Evolutionary conservation across 2,329 filamentous ascomycete species (phyloP).

Genomic region (Epichloe coenophiala): DNA sequence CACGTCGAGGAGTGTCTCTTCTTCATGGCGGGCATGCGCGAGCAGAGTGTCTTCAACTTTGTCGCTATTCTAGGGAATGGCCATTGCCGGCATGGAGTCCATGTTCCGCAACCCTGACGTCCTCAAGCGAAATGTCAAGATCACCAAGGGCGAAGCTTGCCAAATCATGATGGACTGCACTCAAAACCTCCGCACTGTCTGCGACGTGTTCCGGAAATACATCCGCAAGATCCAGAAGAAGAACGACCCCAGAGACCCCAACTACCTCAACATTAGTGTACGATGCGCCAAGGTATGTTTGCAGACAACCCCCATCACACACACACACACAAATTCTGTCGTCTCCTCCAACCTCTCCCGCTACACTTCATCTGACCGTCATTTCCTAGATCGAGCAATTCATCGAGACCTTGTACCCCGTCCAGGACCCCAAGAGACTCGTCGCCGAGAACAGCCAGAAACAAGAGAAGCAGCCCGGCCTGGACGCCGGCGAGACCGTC

Average conservation of each 20-base stretch:
- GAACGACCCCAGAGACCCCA: conserved; percentile 87
- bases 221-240: conserved; percentile 75
- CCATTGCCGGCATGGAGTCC: conserved; percentile 83
- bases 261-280: conserved; percentile 82
- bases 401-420: conserved; percentile 85
- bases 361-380: neutral
- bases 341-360: too few species aligned
- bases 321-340: too few species aligned
- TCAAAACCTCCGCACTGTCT: conserved; percentile 73
- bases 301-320: too few species aligned
- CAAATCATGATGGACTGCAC: conserved; percentile 84
- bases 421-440: conserved; percentile 56
- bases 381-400: conserved; percentile 70
- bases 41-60: conserved; percentile 99
- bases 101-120: conserved; percentile 85
- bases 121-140: conserved; percentile 84
- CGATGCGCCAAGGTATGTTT: conserved; percentile 63
- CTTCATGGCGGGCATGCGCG: conserved; percentile 87
- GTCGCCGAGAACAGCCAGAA: conserved; percentile 25
- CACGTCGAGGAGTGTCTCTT: conserved; percentile 91
- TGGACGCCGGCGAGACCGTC: conserved; percentile 45
- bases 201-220: conserved; percentile 69
- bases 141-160: conserved; percentile 89
- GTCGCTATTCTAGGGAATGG: conserved; percentile 92
- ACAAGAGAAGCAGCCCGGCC: conserved; percentile 27